Evolutionary conservation across 2,329 filamentous ascomycete genomes (phyloP).

Genomic region (Hymenoscyphus occultus): DNA sequence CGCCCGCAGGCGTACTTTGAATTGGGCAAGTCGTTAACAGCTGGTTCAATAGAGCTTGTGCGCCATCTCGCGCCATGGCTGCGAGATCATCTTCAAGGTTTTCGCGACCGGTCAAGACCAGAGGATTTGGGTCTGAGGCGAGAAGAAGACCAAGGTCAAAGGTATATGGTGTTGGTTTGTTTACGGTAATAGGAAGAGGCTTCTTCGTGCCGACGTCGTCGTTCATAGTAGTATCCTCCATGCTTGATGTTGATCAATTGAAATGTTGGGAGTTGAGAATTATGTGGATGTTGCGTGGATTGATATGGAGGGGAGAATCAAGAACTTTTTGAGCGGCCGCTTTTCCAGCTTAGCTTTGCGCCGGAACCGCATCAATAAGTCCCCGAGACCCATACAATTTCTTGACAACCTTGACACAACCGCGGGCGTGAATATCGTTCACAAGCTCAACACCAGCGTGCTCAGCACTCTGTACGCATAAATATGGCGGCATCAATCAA

Average conservation of each 20-base stretch:
- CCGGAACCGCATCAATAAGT: background rate
- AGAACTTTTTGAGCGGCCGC: constrained; percentile 24
- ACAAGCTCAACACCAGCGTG: constrained; percentile 1
- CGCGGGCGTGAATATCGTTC: background rate
- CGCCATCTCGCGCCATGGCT: constrained; percentile 77
- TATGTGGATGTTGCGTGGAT: background rate
- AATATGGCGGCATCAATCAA: constrained; percentile 52
- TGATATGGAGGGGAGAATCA: constrained; percentile 8
- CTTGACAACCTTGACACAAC: constrained; percentile 7
- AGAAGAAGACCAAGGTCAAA: constrained; percentile 89
- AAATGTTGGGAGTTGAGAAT: constrained; percentile 5
- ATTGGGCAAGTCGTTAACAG: constrained; percentile 86
- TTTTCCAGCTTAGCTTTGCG: constrained; percentile 9
- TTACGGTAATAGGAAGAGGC: constrained; percentile 60
- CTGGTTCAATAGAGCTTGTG: constrained; percentile 91
- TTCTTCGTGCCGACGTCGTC: constrained; percentile 13
- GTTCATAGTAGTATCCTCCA: constrained; percentile 9
- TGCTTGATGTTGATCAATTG: constrained; percentile 4
- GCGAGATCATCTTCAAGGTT: constrained; percentile 67
- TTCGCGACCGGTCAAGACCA: constrained; percentile 50
- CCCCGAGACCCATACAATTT: constrained; percentile 10
- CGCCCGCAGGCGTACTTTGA: constrained; percentile 62
- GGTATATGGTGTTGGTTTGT: constrained; percentile 84
- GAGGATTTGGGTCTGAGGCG: constrained; percentile 82
- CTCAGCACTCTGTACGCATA: constrained; percentile 6